Base-by-base conservation (phyloP, 805 yeast species). In the Yarrowia sp. region DNA sequence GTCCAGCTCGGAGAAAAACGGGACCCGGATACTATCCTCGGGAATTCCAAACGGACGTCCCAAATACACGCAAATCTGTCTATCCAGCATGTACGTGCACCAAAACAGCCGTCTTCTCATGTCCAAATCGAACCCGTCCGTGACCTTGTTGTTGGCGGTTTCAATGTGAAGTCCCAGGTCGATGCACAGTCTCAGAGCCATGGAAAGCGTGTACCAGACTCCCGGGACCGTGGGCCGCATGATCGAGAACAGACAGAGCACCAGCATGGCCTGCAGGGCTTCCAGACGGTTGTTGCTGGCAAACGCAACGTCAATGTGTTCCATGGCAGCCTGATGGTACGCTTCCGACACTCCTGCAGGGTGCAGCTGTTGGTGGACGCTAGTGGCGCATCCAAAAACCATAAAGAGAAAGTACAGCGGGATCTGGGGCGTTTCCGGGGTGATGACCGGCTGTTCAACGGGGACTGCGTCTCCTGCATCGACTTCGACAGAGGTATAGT, bases 151-250 rank as follows among this genome's bases (percentile, higher is more conserved):
- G 45, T 55, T 69, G 43, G 63, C 70, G 26, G 76, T 75, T 73
- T 92, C 97, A 45, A 87, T 86, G 77, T 92, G 97, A 8, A 92
- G 80, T 1, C 97, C 97, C 70, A 92, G 77, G 77, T 92, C 97
- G 38, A 92, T 91, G 73, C 94, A 87, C 63, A 91, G 77, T 70
- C 97, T 82, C 63, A 91, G 77, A 0, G 94, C 92, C 1, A 91
- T 85, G 0, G 97, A 97, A 71, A 91, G 79, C 4, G 90, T 86
- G 75, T 91, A 91, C 98, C 98, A 92, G n/a, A 91, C 91, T 3
- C 97, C 95, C 0, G 97, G 97, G 14, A 86, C 85, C 0, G 94
- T 88, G 0, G 97, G 97, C 69, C 97, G 83, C 97, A 92, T 91
- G 42, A 89, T 82, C 0, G 96, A 86, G 75, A 89, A 92, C 5